phyloP scores from a whole-genome alignment of 169 alveolate species.

The Plasmodium coatneyi region DNA sequence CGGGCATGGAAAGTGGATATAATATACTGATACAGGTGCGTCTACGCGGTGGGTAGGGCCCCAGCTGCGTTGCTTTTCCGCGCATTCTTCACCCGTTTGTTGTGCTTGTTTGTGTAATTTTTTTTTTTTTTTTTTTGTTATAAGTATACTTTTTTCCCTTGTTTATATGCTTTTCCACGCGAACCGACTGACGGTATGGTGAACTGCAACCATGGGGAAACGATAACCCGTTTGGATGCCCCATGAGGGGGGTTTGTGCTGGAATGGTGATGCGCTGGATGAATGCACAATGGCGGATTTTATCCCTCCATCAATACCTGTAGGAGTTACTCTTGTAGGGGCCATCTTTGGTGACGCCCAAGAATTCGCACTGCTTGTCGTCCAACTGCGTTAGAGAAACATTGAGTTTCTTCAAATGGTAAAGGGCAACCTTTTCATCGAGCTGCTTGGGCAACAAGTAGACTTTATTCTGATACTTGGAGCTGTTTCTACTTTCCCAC shows the following conservation, averaged over 20 bases:
- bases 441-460: constrained; percentile 95
- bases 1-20: background rate
- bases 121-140: background rate
- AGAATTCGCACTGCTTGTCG: constrained; percentile 94
- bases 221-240: background rate
- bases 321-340: constrained; percentile 96
- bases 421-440: constrained; percentile 98
- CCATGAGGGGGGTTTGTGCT: background rate
- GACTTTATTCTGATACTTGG: constrained; percentile 85
- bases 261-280: background rate
- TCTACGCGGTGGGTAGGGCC: background rate
- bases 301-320: constrained; percentile 87
- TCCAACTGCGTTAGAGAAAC: constrained; percentile 94
- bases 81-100: background rate
- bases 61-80: background rate
- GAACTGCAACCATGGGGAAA: background rate
- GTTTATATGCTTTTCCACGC: background rate
- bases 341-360: constrained; percentile 93
- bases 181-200: background rate
- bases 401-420: constrained; percentile 95
- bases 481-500: constrained; percentile 81
- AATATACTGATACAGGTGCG: background rate
- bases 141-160: background rate
- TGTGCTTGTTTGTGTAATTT: background rate
- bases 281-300: background rate